Percentiles rank a stretch among this genome's conserved stretches.
Conservation (phyloP, 2,329 filamentous ascomycete species). For the Karstenula rhodostoma region DNA sequence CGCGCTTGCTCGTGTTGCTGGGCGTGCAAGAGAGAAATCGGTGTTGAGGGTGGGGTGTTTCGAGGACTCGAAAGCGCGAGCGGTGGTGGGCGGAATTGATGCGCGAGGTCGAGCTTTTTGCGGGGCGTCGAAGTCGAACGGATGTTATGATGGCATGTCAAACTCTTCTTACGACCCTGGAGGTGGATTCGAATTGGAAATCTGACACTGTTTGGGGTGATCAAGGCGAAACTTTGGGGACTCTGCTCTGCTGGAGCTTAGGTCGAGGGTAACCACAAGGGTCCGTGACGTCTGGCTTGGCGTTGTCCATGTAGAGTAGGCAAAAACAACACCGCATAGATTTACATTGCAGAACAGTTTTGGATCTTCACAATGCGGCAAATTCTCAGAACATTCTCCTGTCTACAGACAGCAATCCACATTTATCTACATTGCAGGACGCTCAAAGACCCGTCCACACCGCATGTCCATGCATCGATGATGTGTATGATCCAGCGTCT, state of each 20-base stretch:
- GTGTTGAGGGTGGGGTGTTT: neutral
- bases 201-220: neutral
- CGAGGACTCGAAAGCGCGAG: neutral
- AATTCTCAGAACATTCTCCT: neutral
- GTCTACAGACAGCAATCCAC: slow-evolving; percentile 1
- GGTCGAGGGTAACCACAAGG: slow-evolving; percentile 6
- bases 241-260: neutral
- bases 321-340: neutral
- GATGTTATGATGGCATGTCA: slow-evolving; percentile 1
- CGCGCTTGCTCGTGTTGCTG: neutral
- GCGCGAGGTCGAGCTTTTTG: neutral
- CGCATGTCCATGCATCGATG: slow-evolving; percentile 5
- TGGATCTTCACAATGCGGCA: neutral
- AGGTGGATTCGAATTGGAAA: no score
- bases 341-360: neutral
- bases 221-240: neutral
- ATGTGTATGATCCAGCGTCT: slow-evolving; percentile 8
- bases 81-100: neutral
- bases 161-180: no score
- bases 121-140: neutral
- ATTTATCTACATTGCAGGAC: slow-evolving; percentile 10
- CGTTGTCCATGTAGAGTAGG: neutral
- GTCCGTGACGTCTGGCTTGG: slow-evolving; percentile 13
- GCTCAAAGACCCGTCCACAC: slow-evolving; percentile 1
- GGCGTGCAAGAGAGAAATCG: no score